Conservation (phyloP, 345 rosid species). For the Durio zibethinus region DNA sequence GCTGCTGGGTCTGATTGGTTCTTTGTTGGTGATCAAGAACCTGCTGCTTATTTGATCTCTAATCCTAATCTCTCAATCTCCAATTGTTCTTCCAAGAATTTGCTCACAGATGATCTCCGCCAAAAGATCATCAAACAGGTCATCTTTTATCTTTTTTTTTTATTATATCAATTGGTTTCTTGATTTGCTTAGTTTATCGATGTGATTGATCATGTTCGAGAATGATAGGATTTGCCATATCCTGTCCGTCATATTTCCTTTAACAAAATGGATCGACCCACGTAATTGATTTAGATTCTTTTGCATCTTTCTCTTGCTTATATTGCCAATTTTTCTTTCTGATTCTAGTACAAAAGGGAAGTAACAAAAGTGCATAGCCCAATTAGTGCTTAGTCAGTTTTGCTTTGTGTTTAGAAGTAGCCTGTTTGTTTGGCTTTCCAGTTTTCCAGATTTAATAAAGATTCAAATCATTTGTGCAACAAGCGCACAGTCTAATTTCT, state of each 20-base stretch:
- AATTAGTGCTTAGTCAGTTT: neutral
- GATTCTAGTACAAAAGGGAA: neutral
- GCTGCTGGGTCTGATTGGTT: conserved; percentile 70
- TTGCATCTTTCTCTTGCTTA: neutral
- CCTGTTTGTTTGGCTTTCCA: neutral
- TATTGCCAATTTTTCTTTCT: neutral
- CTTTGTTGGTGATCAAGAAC: conserved; percentile 69
- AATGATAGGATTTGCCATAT: neutral
- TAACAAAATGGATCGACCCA: neutral
- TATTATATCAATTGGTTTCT: too few species aligned
- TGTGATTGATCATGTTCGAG: neutral
- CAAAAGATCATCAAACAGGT: conserved; percentile 93
- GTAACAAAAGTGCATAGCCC: neutral
- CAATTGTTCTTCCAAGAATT: conserved; percentile 43
- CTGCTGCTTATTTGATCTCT: conserved; percentile 46
- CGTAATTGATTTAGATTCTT: neutral
- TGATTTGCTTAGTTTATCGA: neutral
- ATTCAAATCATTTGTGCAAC: neutral
- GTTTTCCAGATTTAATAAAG: neutral
- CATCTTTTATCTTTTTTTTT: neutral
- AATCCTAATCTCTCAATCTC: conserved; percentile 45
- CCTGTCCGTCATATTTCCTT: neutral
- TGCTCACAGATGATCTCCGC: conserved; percentile 71
- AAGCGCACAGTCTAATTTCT: neutral
- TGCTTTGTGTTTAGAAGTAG: neutral